phyloP scores from a whole-genome alignment of 805 yeast genomes.

The Grigorovia jiainica region DNA sequence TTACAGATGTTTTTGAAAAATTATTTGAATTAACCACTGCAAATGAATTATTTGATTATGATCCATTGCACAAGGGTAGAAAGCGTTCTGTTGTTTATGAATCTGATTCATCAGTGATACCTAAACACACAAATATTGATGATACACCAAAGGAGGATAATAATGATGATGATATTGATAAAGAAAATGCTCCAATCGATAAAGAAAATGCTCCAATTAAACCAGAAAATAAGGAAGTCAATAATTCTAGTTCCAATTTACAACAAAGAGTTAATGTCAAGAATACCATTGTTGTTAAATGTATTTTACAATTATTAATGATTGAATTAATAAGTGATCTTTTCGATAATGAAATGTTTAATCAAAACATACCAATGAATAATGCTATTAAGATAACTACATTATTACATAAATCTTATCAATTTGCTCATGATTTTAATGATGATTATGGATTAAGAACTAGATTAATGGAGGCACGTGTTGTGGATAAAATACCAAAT shows the following conservation, averaged over 20 bases:
- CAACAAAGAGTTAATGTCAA: conserved; percentile 37
- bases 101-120: not conserved
- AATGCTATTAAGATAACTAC: conserved; percentile 52
- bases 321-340: conserved; percentile 79
- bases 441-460: conserved; percentile 80
- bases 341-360: conserved; percentile 61
- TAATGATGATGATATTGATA: not conserved
- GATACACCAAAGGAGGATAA: conserved; percentile 29
- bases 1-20: conserved; percentile 53
- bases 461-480: conserved; percentile 84
- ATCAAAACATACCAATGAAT: conserved; percentile 55
- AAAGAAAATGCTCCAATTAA: conserved; percentile 26
- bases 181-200: conserved; percentile 13
- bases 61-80: conserved; percentile 32
- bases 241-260: conserved; percentile 8
- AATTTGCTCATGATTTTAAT: conserved; percentile 80
- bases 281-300: conserved; percentile 78
- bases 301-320: conserved; percentile 82
- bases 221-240: conserved; percentile 26
- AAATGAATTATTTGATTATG: conserved; percentile 58
- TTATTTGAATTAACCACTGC: conserved; percentile 83
- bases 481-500: conserved; percentile 87
- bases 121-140: conserved; percentile 12
- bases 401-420: conserved; percentile 58
- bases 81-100: conserved; percentile 10